Percentiles rank a stretch among this genome's conserved stretches.
Conservation (phyloP, 2,329 filamentous ascomycete species). For the Apiospora arundinis region DNA sequence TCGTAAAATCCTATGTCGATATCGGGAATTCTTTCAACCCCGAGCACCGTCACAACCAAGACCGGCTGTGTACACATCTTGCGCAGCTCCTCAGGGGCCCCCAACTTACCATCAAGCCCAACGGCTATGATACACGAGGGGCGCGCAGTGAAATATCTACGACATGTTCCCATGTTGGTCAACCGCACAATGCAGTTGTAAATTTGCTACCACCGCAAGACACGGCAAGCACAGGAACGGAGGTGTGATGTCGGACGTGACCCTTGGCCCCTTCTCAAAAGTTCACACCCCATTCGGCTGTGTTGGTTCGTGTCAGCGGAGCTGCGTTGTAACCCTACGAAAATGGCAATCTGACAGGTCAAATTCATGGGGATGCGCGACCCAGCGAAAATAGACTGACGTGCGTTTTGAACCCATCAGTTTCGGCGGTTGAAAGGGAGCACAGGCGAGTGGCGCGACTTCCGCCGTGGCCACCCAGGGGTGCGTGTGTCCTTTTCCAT, state of each 20-base stretch:
- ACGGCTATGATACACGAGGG: background rate
- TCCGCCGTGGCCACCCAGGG: background rate
- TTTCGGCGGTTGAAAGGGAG: background rate
- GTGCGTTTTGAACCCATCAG: background rate
- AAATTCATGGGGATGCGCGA: background rate
- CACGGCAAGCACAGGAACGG: conserved; percentile 2
- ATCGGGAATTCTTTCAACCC: background rate
- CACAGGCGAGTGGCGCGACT: conserved; percentile 7
- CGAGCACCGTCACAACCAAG: background rate
- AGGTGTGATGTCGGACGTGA: background rate
- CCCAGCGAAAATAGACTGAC: background rate
- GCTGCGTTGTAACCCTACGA: conserved; percentile 13
- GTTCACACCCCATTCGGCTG: background rate
- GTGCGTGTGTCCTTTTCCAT: background rate
- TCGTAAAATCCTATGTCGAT: background rate
- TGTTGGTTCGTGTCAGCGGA: conserved; percentile 14
- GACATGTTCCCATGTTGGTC: background rate
- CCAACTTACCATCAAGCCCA: background rate
- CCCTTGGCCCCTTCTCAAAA: background rate
- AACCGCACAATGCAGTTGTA: background rate
- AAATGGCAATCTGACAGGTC: conserved; percentile 10
- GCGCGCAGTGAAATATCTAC: background rate
- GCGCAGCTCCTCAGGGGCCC: background rate
- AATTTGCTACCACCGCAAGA: background rate
- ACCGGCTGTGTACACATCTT: background rate